These are phyloP conservation scores for Candida vaughaniae DNA, from an alignment of 805 yeast genomes.

Conservation along the genomic window DNA sequence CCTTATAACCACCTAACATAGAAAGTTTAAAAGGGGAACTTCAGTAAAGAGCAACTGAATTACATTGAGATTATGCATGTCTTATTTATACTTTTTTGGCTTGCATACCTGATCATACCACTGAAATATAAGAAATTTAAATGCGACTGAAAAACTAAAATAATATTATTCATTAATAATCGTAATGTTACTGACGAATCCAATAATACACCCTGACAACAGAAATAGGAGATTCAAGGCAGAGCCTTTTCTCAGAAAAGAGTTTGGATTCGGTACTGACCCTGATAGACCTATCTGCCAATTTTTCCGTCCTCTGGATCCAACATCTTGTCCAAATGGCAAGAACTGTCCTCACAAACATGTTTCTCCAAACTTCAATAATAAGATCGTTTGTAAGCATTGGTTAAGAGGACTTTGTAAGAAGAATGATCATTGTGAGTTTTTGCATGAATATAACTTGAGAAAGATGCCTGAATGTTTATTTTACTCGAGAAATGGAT, in stretches of 20 bases:
- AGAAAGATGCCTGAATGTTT: conserved; percentile 97
- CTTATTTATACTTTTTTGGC: too few species aligned
- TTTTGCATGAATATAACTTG: conserved; percentile 89
- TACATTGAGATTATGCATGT: too few species aligned
- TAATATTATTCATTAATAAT: too few species aligned
- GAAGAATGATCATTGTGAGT: conserved; percentile 95
- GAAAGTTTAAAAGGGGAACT: too few species aligned
- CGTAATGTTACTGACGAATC: conserved; percentile 39
- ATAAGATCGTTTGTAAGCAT: conserved; percentile 89
- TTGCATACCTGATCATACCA: too few species aligned
- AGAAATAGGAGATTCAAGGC: conserved; percentile 52
- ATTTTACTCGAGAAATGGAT: conserved; percentile 77
- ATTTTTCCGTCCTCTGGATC: conserved; percentile 52
- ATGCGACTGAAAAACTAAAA: too few species aligned
- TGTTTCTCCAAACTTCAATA: conserved; percentile 50
- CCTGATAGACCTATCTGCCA: conserved; percentile 90
- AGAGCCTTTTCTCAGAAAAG: conserved; percentile 78
- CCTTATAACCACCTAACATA: too few species aligned
- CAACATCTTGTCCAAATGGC: conserved; percentile 81
- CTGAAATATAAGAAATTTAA: too few species aligned
- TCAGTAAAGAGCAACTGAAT: too few species aligned
- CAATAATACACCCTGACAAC: conserved; percentile 42
- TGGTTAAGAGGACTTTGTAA: conserved; percentile 98
- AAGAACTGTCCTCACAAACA: conserved; percentile 85
- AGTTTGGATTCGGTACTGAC: conserved; percentile 77